These are phyloP conservation scores for Paracamarosporium sp. DNA, from an alignment of 2,329 filamentous ascomycete genomes.

Conservation along the genomic window DNA sequence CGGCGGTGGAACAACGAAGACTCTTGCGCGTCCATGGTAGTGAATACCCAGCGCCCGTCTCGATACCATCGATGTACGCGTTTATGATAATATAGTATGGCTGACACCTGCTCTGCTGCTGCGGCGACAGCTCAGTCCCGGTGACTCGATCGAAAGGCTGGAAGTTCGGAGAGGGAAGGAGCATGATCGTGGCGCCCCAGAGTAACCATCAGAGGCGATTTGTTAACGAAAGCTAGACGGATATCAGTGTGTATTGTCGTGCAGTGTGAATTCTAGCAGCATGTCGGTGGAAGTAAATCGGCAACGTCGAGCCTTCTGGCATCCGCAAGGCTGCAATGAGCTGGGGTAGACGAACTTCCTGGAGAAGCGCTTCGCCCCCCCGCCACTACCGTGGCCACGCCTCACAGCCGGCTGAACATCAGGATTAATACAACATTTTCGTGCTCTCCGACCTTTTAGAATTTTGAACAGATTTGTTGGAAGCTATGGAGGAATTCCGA, in stretches of 20 bases:
- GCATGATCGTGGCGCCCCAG: constrained; percentile 8
- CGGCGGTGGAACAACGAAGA: constrained; percentile 11
- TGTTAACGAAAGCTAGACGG: neutral
- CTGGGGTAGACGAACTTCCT: neutral
- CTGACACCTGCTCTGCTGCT: constrained; percentile 8
- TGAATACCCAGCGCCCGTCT: neutral
- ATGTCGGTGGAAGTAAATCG: neutral
- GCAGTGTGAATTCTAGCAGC: neutral
- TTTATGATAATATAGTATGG: constrained; percentile 12
- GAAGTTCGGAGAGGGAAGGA: constrained; percentile 6
- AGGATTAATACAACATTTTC: neutral
- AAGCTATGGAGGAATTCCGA: no score
- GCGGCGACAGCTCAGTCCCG: constrained; percentile 12
- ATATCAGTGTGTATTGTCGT: neutral
- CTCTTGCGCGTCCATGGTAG: constrained; percentile 12
- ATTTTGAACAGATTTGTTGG: no score
- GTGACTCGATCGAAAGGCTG: constrained; percentile 16
- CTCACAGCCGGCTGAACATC: neutral
- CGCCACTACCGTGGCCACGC: neutral
- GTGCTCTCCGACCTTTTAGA: no score
- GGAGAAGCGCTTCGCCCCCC: neutral
- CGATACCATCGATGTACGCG: constrained; percentile 12
- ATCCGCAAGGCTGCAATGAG: neutral
- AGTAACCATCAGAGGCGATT: constrained; percentile 4
- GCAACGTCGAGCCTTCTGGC: neutral